phyloP scores from a whole-genome alignment of 2,329 filamentous ascomycete genomes.

The Beauveria scarabaeidicola region DNA sequence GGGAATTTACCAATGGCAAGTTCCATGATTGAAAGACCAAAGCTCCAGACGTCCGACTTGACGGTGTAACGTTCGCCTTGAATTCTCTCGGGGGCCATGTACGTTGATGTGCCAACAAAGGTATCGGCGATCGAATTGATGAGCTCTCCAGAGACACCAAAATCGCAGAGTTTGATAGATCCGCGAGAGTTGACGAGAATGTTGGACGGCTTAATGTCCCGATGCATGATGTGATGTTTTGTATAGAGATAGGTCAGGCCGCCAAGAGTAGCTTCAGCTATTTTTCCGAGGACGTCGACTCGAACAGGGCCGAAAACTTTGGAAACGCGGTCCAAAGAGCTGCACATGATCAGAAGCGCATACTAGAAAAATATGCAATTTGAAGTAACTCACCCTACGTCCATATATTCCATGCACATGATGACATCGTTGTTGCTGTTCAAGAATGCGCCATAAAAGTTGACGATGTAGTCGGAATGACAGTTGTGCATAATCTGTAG shows the following conservation, averaged over 20 bases:
- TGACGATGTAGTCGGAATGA: slow-evolving; percentile 94
- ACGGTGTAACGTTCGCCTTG: slow-evolving; percentile 96
- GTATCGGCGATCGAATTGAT: slow-evolving; percentile 98
- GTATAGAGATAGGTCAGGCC: slow-evolving; percentile 93
- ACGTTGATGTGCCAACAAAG: slow-evolving; percentile 96
- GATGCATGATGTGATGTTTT: slow-evolving; percentile 96
- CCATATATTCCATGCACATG: slow-evolving; percentile 99
- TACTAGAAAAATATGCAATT: neutral
- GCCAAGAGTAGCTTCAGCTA: slow-evolving; percentile 88
- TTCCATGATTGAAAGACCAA: slow-evolving; percentile 92
- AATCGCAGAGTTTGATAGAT: slow-evolving; percentile 95
- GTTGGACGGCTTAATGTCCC: slow-evolving; percentile 97
- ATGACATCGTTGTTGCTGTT: slow-evolving; percentile 97
- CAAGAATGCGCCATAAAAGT: slow-evolving; percentile 94
- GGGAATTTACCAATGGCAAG: slow-evolving; percentile 95
- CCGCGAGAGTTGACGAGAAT: slow-evolving; percentile 92
- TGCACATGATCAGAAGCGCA: slow-evolving; percentile 28
- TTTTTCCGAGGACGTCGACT: slow-evolving; percentile 94
- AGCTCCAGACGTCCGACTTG: slow-evolving; percentile 98
- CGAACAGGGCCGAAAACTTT: slow-evolving; percentile 91
- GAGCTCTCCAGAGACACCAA: slow-evolving; percentile 95
- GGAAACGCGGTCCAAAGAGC: slow-evolving; percentile 86
- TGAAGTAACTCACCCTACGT: slow-evolving; percentile 69
- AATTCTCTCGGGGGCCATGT: slow-evolving; percentile 98
- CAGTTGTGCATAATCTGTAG: slow-evolving; percentile 98